These are phyloP conservation scores for Carallia brachiata DNA, from an alignment of 345 rosid genomes.

Conservation along the genomic window DNA sequence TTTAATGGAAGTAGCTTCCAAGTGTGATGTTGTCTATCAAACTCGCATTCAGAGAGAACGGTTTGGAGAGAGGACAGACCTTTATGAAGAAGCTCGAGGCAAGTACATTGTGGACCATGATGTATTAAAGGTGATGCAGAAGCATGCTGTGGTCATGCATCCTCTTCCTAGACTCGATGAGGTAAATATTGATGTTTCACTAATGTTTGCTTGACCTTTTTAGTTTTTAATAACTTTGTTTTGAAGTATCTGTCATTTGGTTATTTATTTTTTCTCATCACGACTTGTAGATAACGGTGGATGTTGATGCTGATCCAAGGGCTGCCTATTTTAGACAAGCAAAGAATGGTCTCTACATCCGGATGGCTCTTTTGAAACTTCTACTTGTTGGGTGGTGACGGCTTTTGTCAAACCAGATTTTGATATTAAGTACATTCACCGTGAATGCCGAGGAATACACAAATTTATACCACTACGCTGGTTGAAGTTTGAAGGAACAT, in stretches of 20 bases:
- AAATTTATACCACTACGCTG: too few relatives aligned
- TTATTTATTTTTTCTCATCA: neutral
- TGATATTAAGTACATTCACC: too few relatives aligned
- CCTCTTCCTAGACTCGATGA: slow-evolving; percentile 96
- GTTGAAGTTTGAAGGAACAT: too few relatives aligned
- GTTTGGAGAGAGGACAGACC: slow-evolving; percentile 86
- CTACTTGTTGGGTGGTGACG: slow-evolving; percentile 51
- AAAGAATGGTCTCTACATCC: slow-evolving; percentile 85
- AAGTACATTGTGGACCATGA: slow-evolving; percentile 70
- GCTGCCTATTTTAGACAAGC: slow-evolving; percentile 98
- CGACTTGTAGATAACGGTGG: slow-evolving; percentile 61
- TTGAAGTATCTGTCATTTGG: neutral
- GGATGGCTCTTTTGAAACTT: slow-evolving; percentile 88
- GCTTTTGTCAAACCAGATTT: too few relatives aligned
- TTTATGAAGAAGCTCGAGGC: slow-evolving; percentile 87
- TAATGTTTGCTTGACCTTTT: too few relatives aligned
- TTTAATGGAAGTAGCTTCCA: slow-evolving; percentile 77
- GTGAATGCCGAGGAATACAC: too few relatives aligned
- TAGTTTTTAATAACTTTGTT: too few relatives aligned
- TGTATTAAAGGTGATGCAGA: slow-evolving; percentile 70
- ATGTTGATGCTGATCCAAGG: slow-evolving; percentile 82
- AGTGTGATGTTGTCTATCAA: slow-evolving; percentile 83
- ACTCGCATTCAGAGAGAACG: slow-evolving; percentile 89
- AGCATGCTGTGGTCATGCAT: slow-evolving; percentile 88
- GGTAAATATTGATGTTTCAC: slow-evolving; percentile 31